Conservation (phyloP, 345 rosid species). For the Moringa oleifera region DNA sequence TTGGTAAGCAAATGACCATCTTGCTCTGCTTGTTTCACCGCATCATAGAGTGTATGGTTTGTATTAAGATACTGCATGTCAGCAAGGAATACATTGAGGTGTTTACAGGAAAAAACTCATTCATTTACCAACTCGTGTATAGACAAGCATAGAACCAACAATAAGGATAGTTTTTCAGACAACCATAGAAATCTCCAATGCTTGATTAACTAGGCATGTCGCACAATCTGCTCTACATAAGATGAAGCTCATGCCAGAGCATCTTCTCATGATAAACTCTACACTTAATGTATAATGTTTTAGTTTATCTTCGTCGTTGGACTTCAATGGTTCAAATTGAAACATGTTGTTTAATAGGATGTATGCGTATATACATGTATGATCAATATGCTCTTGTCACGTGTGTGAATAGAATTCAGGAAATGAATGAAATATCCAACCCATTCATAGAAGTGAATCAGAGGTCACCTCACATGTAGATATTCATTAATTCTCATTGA, state of each 20-base stretch:
- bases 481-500: conserved; percentile 78
- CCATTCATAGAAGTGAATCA: conserved; percentile 25
- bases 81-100: conserved; percentile 15
- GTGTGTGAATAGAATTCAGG: not conserved
- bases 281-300: not conserved
- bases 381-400: not conserved
- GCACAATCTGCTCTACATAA: too few relatives aligned
- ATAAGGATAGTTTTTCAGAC: not conserved
- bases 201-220: not conserved
- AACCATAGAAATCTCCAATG: not conserved
- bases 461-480: conserved; percentile 99
- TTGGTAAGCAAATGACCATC: conserved; percentile 54
- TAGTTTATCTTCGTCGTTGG: not conserved
- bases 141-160: not conserved
- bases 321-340: not conserved
- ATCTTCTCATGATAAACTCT: not conserved
- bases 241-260: too few relatives aligned
- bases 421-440: conserved; percentile 7
- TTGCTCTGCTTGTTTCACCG: conserved; percentile 77
- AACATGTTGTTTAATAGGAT: not conserved
- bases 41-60: conserved; percentile 66
- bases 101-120: conserved; percentile 5
- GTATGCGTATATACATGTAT: too few relatives aligned
- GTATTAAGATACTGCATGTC: conserved; percentile 70
- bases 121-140: not conserved